Conservation (phyloP, 352 stramenopile species). For the Globisporangium apiculatum region DNA sequence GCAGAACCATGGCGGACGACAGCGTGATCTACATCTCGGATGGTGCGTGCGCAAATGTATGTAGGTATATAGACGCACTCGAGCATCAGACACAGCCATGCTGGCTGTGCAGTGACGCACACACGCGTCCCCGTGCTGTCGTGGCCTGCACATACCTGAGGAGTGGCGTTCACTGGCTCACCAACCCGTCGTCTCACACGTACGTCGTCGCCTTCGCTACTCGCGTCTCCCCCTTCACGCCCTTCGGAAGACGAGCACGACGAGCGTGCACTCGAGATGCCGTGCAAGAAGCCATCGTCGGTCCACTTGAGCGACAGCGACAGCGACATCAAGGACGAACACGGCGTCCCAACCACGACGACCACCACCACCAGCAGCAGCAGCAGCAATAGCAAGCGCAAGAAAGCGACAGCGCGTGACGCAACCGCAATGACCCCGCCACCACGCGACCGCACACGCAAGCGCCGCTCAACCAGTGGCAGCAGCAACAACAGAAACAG, state of each 20-base stretch:
- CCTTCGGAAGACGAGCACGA: not conserved
- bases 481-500: not conserved
- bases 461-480: conserved; percentile 24
- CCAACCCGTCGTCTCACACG: too few species aligned
- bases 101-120: not conserved
- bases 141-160: too few species aligned
- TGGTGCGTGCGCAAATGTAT: conserved; percentile 15
- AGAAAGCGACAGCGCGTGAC: conserved; percentile 2
- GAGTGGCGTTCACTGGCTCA: too few species aligned
- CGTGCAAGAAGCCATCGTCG: not conserved
- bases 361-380: not conserved
- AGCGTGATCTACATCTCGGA: conserved; percentile 45
- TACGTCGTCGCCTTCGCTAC: too few species aligned
- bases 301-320: conserved; percentile 17
- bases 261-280: not conserved
- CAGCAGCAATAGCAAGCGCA: conserved; percentile 1
- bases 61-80: not conserved
- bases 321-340: conserved; percentile 23
- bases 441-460: conserved; percentile 16
- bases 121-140: not conserved
- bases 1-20: conserved; percentile 5
- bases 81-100: not conserved
- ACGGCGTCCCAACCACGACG: not conserved
- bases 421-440: not conserved
- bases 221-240: too few species aligned